Evolutionary conservation across 306 rosid species (phyloP), one percentile per base, ranked within the genome.

Genomic region (Lagenaria siceraria): DNA sequence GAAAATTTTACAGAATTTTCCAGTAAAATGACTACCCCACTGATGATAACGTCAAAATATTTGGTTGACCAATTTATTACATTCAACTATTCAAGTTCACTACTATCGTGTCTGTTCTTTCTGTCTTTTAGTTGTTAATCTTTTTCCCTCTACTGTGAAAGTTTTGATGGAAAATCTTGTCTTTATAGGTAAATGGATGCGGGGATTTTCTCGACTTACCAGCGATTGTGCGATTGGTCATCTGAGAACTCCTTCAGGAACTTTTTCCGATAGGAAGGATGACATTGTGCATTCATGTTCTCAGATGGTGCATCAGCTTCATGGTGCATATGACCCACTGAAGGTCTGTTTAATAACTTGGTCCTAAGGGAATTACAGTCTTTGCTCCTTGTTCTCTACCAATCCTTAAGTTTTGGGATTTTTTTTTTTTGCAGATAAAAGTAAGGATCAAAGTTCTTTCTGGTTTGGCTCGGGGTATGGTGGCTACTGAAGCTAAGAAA

Each of bases 401-500:
- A 64, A 63, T 79, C 49, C 76, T 71, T 46, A 56, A 65, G 51
- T 53, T 77, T 77, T 56, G 43, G 77, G 22, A 46, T 22, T 38
- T 55, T 75, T 46, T 40, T 40, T 55, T 76, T 85, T 73, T 15
- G 74, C 92, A 95, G 99, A 83, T 89, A 76, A 95, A 87, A 82
- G 84, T 95, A 80, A 90, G 99, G 81, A 83, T 90, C 77, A 95
- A 90, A 89, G 85, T 88, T 66, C 81, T 92, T 74, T 86, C 91
- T 5, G 81, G 87, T 75, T 82, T 84, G 13, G 82, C 64, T 43
- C 80, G 80, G 59, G 99, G 97, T 79, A 87, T 69, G 1, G 99
- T 95, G 81, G 97, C 93, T 65, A 85, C 90, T 21, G 97, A 95
- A 84, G 96, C 97, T 78, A 89, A 87, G 89, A 95, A 84, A 88